Base-by-base conservation (phyloP, 2,329 filamentous ascomycete species). In the Nectriaceae sp. region DNA sequence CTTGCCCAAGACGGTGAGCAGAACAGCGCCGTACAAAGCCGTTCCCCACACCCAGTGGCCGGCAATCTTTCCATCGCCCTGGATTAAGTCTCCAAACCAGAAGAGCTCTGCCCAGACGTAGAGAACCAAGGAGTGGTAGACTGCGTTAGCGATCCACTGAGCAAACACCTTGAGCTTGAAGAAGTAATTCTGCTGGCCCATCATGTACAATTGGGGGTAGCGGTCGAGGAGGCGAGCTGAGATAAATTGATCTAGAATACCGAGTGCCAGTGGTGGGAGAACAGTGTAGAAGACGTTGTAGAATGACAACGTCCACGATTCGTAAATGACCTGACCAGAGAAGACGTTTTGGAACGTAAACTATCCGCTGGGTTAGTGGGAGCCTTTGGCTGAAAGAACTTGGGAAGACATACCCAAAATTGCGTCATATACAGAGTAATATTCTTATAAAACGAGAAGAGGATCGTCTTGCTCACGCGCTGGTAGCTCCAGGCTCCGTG, bases 371-470 rank as follows among this genome's bases (percentile, higher is more conserved):
- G n/a, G n/a, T n/a, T 40, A 41, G 31, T 8, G 26, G 8, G 38
- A 38, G n/a, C 29, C 13, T 18, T 46, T 39, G 44, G 18, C 15
- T 4, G n/a, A 31, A 16, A 21, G 24, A 16, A 13, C 19, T 10
- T 3, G 40, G 4, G 8, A 20, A 22, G 21, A 76, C 86, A 75
- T 77, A 91, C 88, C 90, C 95, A 99, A 68, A 99, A 99, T 68
- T 99, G 95, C 51, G 95, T 99, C 88, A 99, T 92, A 74, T 97
- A 99, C 53, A 99, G 78, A 18, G 92, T 88, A 59, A 97, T 97
- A 73, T 99, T 99, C 79, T 99, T 99, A 79, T 99, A 99, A 70
- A 97, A 99, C 5, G 94, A 97, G 73, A 96, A 99, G 54, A 99
- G 72, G 62, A 99, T 97, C 50, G 96, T 91, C 74, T 96, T 96